These are phyloP conservation scores for Mycena rebaudengoi DNA, from an alignment of 768 basidiomycete genomes.

Conservation along the genomic window DNA sequence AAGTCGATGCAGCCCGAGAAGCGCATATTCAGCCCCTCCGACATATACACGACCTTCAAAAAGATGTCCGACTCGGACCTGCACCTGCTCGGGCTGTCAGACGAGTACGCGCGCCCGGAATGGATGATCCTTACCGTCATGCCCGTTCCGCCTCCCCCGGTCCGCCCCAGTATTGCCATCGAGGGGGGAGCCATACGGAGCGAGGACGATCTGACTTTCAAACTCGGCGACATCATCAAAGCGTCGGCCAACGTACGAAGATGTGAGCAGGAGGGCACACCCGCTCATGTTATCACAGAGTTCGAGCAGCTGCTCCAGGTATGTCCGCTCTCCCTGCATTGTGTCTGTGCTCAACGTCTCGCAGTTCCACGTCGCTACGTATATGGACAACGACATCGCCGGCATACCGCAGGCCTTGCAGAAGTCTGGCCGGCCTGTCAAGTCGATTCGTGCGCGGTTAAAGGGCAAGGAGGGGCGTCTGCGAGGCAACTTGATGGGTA, in stretches of 20 bases:
- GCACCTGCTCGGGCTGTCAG: slow-evolving; percentile 72
- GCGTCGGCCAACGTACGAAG: slow-evolving; percentile 91
- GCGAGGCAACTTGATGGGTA: slow-evolving; percentile 98
- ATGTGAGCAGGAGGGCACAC: slow-evolving; percentile 96
- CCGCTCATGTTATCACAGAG: slow-evolving; percentile 93
- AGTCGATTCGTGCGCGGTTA: slow-evolving; percentile 96
- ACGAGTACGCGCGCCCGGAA: slow-evolving; percentile 95
- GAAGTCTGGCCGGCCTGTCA: slow-evolving; percentile 96
- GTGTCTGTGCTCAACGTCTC: slow-evolving; percentile 10
- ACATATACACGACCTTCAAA: slow-evolving; percentile 27
- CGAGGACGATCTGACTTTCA: slow-evolving; percentile 98
- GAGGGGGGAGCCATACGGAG: slow-evolving; percentile 97
- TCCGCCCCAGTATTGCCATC: slow-evolving; percentile 96
- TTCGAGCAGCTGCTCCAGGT: slow-evolving; percentile 97
- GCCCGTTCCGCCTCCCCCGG: slow-evolving; percentile 97
- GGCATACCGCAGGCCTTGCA: slow-evolving; percentile 97
- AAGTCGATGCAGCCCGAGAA: slow-evolving; percentile 67
- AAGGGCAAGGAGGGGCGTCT: slow-evolving; percentile 99
- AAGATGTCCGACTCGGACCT: slow-evolving; percentile 24
- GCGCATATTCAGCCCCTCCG: slow-evolving; percentile 18
- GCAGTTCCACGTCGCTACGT: slow-evolving; percentile 98
- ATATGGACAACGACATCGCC: slow-evolving; percentile 99
- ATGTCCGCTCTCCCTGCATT: slow-evolving; percentile 29
- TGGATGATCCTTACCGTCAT: slow-evolving; percentile 99
- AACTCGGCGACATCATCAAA: slow-evolving; percentile 96